Evolutionary conservation across 2,329 filamentous ascomycete species (phyloP).

Genomic region (Fusarium neocosmosporiellum): DNA sequence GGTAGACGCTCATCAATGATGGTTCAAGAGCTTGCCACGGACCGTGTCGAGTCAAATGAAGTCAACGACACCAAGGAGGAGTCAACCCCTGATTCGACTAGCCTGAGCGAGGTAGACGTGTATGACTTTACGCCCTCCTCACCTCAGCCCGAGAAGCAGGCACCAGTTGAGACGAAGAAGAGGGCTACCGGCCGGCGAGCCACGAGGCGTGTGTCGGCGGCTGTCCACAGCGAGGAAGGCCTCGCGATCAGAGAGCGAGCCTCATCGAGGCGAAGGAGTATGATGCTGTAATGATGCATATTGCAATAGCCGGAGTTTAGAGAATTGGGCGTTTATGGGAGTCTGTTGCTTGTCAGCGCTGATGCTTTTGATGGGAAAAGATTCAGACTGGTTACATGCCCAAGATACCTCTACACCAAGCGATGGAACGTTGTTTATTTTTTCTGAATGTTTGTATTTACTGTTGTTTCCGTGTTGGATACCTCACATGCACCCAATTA

Average conservation of each 20-base stretch:
- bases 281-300: slow-evolving; percentile 64
- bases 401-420: slow-evolving; percentile 50
- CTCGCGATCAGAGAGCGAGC: slow-evolving; percentile 43
- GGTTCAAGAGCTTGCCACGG: slow-evolving; percentile 21
- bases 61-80: slow-evolving; percentile 27
- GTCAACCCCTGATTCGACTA: slow-evolving; percentile 32
- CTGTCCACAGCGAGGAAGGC: slow-evolving; percentile 50
- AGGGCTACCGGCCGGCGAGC: slow-evolving; percentile 48
- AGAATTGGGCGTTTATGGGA: slow-evolving; percentile 43
- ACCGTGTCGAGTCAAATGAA: slow-evolving; percentile 20
- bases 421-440: slow-evolving; percentile 43
- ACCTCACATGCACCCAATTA: slow-evolving; percentile 29
- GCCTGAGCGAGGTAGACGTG: slow-evolving; percentile 55
- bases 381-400: slow-evolving; percentile 46
- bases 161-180: slow-evolving; percentile 37
- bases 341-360: slow-evolving; percentile 37
- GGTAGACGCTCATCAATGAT: slow-evolving; percentile 54
- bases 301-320: slow-evolving; percentile 34
- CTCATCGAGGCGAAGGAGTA: slow-evolving; percentile 64
- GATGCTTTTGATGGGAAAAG: slow-evolving; percentile 40
- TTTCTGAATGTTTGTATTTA: slow-evolving; percentile 48
- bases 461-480: slow-evolving; percentile 36
- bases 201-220: slow-evolving; percentile 54
- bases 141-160: slow-evolving; percentile 51
- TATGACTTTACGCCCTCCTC: slow-evolving; percentile 67